These are phyloP conservation scores for Epichloe amarillans DNA, from an alignment of 2,329 filamentous ascomycete genomes.

Conservation along the genomic window DNA sequence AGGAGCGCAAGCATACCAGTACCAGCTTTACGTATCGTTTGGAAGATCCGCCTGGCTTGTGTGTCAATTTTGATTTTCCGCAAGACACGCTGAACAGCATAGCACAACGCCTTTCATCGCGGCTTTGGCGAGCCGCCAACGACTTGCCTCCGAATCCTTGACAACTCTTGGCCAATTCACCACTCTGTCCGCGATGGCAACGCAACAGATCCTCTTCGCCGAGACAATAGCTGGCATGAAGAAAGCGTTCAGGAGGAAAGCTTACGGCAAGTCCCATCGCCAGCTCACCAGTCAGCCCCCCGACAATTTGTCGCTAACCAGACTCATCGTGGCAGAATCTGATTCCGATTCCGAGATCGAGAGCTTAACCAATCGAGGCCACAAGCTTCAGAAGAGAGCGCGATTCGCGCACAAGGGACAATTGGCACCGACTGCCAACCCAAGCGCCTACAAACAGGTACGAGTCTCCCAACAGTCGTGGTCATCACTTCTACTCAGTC, in stretches of 20 bases:
- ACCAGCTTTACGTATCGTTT: background rate
- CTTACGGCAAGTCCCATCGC: slow-evolving; percentile 36
- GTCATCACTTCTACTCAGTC: slow-evolving; percentile 1
- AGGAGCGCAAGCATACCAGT: background rate
- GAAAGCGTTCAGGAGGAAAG: slow-evolving; percentile 50
- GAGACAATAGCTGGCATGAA: slow-evolving; percentile 58
- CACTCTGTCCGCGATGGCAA: slow-evolving; percentile 22
- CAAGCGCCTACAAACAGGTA: slow-evolving; percentile 60
- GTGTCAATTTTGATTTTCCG: background rate
- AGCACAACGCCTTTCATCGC: background rate
- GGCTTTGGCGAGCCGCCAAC: background rate
- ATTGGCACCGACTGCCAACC: slow-evolving; percentile 51
- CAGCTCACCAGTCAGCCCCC: background rate
- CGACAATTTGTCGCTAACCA: slow-evolving; percentile 8
- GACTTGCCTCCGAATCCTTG: background rate
- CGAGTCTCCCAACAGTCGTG: slow-evolving; percentile 9
- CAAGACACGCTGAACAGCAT: background rate
- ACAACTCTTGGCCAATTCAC: background rate
- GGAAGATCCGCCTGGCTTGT: background rate
- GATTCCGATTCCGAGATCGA: slow-evolving; percentile 65
- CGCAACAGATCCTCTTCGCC: slow-evolving; percentile 48
- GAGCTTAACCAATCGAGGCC: slow-evolving; percentile 58
- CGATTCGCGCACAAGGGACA: slow-evolving; percentile 58
- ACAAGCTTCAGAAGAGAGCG: slow-evolving; percentile 66
- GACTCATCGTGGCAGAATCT: slow-evolving; percentile 41